Percentiles rank a stretch among this genome's conserved stretches.
Conservation (phyloP, 306 rosid genomes). For the Senna tora region DNA sequence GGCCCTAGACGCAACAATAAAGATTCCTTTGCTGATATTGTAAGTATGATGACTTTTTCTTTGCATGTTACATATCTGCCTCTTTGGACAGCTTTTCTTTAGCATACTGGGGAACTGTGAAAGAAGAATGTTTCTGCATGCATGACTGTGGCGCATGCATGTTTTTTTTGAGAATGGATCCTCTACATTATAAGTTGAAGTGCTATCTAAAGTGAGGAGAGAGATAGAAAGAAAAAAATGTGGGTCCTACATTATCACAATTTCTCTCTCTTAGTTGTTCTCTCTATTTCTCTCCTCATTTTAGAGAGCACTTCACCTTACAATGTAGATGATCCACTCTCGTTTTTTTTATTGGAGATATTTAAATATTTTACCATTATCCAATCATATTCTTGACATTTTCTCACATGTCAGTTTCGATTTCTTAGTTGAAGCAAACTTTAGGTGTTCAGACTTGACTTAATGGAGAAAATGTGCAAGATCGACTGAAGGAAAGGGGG, state of each 20-base stretch:
- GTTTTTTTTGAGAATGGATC: too few relatives aligned
- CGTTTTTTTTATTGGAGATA: too few relatives aligned
- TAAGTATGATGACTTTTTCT: slow-evolving; percentile 52
- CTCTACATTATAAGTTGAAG: too few relatives aligned
- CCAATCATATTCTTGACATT: neutral
- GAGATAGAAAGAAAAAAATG: too few relatives aligned
- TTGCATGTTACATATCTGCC: slow-evolving; percentile 24
- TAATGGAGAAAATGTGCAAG: neutral
- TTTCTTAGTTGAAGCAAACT: slow-evolving; percentile 31
- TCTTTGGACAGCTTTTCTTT: neutral
- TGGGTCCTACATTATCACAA: too few relatives aligned
- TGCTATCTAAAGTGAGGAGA: too few relatives aligned
- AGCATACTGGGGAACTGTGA: neutral
- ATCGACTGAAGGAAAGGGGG: too few relatives aligned
- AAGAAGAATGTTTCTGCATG: slow-evolving; percentile 20
- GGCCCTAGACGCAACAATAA: slow-evolving; percentile 67
- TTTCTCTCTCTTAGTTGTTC: too few relatives aligned
- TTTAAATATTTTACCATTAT: slow-evolving; percentile 20
- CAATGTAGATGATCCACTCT: too few relatives aligned
- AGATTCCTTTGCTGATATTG: slow-evolving; percentile 83
- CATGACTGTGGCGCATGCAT: slow-evolving; percentile 1
- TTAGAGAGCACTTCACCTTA: too few relatives aligned
- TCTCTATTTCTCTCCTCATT: too few relatives aligned
- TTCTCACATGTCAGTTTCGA: slow-evolving; percentile 23
- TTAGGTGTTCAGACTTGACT: slow-evolving; percentile 11